phyloP scores from a whole-genome alignment of 2,329 filamentous ascomycete genomes.

The Westerdykella aurantiaca region DNA sequence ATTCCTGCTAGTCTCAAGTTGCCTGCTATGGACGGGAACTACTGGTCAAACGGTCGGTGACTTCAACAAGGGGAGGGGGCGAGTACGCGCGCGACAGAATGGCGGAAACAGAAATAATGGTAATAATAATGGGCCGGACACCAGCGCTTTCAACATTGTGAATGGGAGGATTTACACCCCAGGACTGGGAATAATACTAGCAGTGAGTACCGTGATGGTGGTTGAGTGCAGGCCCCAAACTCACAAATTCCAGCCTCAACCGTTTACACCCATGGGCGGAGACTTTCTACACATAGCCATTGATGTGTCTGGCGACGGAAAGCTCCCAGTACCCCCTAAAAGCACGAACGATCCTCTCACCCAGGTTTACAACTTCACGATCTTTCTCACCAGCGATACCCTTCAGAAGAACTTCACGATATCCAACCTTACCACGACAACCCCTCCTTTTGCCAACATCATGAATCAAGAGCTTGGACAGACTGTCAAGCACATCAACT shows the following conservation, averaged over 20 bases:
- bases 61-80: constrained; percentile 8
- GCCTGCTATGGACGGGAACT: constrained; percentile 13
- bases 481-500: constrained; percentile 69
- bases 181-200: constrained; percentile 60
- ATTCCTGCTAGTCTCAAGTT: constrained; percentile 11
- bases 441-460: constrained; percentile 55
- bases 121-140: constrained; percentile 11
- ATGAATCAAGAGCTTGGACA: constrained; percentile 59
- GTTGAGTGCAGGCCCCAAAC: not conserved
- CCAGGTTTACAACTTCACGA: constrained; percentile 57
- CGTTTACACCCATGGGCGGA: constrained; percentile 35
- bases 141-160: constrained; percentile 49
- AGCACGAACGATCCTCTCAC: constrained; percentile 48
- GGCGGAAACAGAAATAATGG: constrained; percentile 10
- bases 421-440: constrained; percentile 52
- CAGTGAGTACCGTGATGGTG: constrained; percentile 28
- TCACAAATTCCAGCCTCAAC: constrained; percentile 27
- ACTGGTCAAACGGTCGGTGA: constrained; percentile 26
- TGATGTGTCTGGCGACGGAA: constrained; percentile 61
- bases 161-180: constrained; percentile 66
- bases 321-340: constrained; percentile 55
- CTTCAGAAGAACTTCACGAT: constrained; percentile 63
- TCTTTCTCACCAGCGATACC: constrained; percentile 61
- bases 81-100: constrained; percentile 13
- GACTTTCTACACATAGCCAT: constrained; percentile 58